Percentiles rank a stretch among this genome's conserved stretches.
phyloP scores from a whole-genome alignment of 1,284 basidiomycete genomes.

The Cystobasidium pallidum region DNA sequence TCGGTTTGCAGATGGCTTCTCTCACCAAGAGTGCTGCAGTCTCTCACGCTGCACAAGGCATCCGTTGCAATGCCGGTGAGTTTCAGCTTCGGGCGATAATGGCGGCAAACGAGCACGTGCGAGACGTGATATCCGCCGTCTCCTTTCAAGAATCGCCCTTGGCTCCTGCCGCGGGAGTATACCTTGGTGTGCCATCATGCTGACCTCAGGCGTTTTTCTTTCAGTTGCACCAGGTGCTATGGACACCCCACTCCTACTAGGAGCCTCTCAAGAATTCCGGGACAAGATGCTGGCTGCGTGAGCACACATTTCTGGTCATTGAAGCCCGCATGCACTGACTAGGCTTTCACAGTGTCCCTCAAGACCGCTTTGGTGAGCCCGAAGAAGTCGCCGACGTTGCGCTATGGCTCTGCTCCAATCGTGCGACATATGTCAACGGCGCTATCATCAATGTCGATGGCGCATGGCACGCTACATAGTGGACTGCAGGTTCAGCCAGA shows the following conservation, averaged over 20 bases:
- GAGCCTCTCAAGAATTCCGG: slow-evolving; percentile 12
- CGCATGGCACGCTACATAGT: slow-evolving; percentile 15
- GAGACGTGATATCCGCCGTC: too few species aligned
- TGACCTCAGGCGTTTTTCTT: not conserved
- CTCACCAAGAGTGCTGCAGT: slow-evolving; percentile 15
- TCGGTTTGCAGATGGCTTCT: slow-evolving; percentile 14
- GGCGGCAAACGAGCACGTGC: too few species aligned
- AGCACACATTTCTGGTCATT: not conserved
- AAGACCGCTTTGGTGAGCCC: slow-evolving; percentile 27
- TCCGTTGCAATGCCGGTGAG: slow-evolving; percentile 22
- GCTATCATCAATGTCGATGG: slow-evolving; percentile 22
- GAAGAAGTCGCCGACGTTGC: slow-evolving; percentile 32
- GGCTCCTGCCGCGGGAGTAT: too few species aligned
- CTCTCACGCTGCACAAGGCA: slow-evolving; percentile 37
- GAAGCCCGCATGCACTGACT: not conserved
- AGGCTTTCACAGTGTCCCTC: slow-evolving; percentile 4
- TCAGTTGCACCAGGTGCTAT: slow-evolving; percentile 28
- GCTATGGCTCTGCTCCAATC: slow-evolving; percentile 27
- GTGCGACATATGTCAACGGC: slow-evolving; percentile 29
- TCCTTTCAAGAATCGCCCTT: too few species aligned
- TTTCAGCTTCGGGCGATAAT: not conserved
- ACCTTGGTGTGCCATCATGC: not conserved
- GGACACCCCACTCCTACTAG: slow-evolving; percentile 15
- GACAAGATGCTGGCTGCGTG: slow-evolving; percentile 18
- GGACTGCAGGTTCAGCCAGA: not conserved